phyloP scores from a whole-genome alignment of 805 yeast genomes.

The Candida alai region DNA sequence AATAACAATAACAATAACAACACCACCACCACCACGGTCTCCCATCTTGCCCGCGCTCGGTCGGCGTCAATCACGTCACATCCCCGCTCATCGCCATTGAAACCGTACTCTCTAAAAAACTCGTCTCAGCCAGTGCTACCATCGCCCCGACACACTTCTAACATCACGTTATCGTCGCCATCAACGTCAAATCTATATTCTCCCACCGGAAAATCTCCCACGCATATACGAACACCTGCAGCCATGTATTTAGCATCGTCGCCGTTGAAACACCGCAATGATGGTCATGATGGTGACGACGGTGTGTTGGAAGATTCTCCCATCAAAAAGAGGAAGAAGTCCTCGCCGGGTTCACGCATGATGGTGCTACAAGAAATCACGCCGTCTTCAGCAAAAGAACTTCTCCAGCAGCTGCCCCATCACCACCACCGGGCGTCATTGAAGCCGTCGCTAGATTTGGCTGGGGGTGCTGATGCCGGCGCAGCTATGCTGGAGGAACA shows the following conservation, averaged over 20 bases:
- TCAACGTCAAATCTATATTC: slow-evolving; percentile 32
- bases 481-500: slow-evolving; percentile 2
- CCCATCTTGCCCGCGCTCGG: slow-evolving; percentile 8
- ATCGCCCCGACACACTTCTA: slow-evolving; percentile 3
- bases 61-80: slow-evolving; percentile 11
- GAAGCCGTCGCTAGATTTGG: slow-evolving; percentile 29
- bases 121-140: slow-evolving; percentile 7
- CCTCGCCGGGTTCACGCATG: slow-evolving; percentile 11
- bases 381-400: slow-evolving; percentile 17
- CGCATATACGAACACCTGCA: slow-evolving; percentile 34
- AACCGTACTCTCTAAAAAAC: slow-evolving; percentile 25
- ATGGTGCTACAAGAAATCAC: slow-evolving; percentile 33
- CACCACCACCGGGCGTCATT: too few species aligned
- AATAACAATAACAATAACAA: neutral
- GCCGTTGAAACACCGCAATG: slow-evolving; percentile 24
- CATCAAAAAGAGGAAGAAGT: slow-evolving; percentile 20
- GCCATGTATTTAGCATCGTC: slow-evolving; percentile 33
- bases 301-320: slow-evolving; percentile 26
- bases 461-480: slow-evolving; percentile 2
- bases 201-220: slow-evolving; percentile 38
- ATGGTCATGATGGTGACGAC: slow-evolving; percentile 3
- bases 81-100: slow-evolving; percentile 28
- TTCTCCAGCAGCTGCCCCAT: too few species aligned
- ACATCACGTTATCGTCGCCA: slow-evolving; percentile 22
- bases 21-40: neutral